A percentile compares a stretch with the other conserved stretches of the same genome.
phyloP scores from a whole-genome alignment of 2,329 filamentous ascomycete genomes.

The Thelonectria olida region DNA sequence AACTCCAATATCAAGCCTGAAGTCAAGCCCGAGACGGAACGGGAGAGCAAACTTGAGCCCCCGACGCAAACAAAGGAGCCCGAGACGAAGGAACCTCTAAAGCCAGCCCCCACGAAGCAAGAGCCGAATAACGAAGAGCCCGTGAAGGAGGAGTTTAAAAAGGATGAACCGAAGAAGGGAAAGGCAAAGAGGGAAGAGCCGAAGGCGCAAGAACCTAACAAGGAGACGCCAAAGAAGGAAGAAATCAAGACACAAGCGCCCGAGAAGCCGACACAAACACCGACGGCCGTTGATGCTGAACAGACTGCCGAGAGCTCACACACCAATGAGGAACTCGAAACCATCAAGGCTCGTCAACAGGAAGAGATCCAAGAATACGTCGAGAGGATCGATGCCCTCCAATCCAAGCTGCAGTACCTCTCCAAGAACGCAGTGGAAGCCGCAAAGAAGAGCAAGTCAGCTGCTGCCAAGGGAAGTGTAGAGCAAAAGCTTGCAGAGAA shows the following conservation, averaged over 20 bases:
- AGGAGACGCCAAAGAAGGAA: background rate
- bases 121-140: too few relatives aligned
- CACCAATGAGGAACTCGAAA: slow-evolving; percentile 33
- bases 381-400: slow-evolving; percentile 90
- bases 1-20: background rate
- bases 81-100: background rate
- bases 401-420: slow-evolving; percentile 90
- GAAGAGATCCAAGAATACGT: slow-evolving; percentile 86
- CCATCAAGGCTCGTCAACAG: slow-evolving; percentile 60
- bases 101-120: background rate
- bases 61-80: background rate
- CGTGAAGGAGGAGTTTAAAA: background rate
- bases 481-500: slow-evolving; percentile 89
- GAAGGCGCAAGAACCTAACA: too few relatives aligned
- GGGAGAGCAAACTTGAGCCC: background rate
- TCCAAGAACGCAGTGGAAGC: slow-evolving; percentile 81
- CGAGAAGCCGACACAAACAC: slow-evolving; percentile 2
- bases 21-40: background rate
- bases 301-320: background rate
- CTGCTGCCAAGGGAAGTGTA: slow-evolving; percentile 68
- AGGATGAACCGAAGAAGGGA: background rate
- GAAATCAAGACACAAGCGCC: background rate
- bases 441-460: slow-evolving; percentile 73
- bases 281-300: background rate
- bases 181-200: background rate